phyloP scores from a whole-genome alignment of 148 eudicot species.

The Camellia japonica region DNA sequence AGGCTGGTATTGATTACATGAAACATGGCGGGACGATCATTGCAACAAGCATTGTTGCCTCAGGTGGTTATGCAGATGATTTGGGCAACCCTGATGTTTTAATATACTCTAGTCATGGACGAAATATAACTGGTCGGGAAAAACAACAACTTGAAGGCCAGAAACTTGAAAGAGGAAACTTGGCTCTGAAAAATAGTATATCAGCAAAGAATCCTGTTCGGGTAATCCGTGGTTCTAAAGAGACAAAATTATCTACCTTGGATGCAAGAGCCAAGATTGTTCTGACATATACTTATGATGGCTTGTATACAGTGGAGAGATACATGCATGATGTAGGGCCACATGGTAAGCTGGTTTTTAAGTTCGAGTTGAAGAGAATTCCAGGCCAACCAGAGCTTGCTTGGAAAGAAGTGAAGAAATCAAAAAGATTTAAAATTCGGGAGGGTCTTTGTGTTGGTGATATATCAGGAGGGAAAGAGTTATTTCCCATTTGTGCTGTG shows the following conservation, averaged over 20 bases:
- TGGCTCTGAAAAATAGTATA: slow-evolving; percentile 70
- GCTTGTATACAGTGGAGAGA: slow-evolving; percentile 45
- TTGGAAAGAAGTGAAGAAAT: slow-evolving; percentile 64
- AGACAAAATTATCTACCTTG: slow-evolving; percentile 38
- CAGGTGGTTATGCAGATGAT: slow-evolving; percentile 73
- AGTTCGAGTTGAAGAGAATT: slow-evolving; percentile 62
- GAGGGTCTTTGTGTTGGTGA: slow-evolving; percentile 54
- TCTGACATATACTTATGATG: slow-evolving; percentile 72
- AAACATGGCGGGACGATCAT: slow-evolving; percentile 3
- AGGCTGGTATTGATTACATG: slow-evolving; percentile 66
- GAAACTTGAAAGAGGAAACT: slow-evolving; percentile 80
- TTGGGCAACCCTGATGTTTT: slow-evolving; percentile 57
- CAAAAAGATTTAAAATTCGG: slow-evolving; percentile 41
- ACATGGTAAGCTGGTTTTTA: slow-evolving; percentile 63
- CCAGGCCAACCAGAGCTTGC: slow-evolving; percentile 75
- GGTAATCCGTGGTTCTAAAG: slow-evolving; percentile 80
- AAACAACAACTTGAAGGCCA: slow-evolving; percentile 65
- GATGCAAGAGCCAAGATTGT: slow-evolving; percentile 42
- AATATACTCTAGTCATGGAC: slow-evolving; percentile 76
- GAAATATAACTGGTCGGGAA: slow-evolving; percentile 39
- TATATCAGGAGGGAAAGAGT: slow-evolving; percentile 58
- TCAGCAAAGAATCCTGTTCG: slow-evolving; percentile 51
- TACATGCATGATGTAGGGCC: slow-evolving; percentile 40
- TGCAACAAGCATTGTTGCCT: slow-evolving; percentile 79
- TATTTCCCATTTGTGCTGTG: slow-evolving; percentile 52